A percentile compares a stretch with the other conserved stretches of the same genome.
Conservation (phyloP, 495 filamentous ascomycete genomes). For the Penicillium lagena region DNA sequence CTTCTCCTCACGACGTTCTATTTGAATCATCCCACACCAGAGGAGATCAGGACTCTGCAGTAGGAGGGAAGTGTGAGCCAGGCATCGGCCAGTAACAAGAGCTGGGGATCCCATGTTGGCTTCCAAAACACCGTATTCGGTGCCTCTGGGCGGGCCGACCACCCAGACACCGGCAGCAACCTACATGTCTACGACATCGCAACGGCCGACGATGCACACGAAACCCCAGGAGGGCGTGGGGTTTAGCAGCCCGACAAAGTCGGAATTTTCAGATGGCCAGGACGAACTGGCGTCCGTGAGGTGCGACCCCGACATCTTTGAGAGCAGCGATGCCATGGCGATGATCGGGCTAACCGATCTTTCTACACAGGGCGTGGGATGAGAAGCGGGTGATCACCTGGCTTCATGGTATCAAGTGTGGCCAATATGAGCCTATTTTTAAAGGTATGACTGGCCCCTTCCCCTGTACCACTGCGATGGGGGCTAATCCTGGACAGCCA, state of each 20-base stretch:
- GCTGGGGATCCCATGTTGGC: constrained; percentile 66
- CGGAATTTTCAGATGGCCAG: constrained; percentile 80
- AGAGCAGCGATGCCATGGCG: too few species aligned
- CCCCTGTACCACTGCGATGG: too few species aligned
- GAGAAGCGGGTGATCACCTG: constrained; percentile 88
- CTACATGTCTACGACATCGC: constrained; percentile 41
- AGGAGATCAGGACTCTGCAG: constrained; percentile 6
- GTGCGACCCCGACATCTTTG: constrained; percentile 26
- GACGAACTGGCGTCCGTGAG: constrained; percentile 54
- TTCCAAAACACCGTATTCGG: constrained; percentile 70
- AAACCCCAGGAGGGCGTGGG: constrained; percentile 52
- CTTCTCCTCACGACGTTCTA: constrained; percentile 1
- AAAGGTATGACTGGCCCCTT: constrained; percentile 42
- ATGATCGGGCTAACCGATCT: constrained; percentile 13
- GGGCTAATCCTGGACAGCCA: constrained; percentile 42
- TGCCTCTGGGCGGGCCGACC: constrained; percentile 53
- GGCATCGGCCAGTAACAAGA: not conserved
- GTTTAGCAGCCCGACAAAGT: constrained; percentile 85
- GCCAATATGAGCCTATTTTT: constrained; percentile 89
- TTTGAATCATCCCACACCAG: not conserved
- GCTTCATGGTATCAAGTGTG: constrained; percentile 82
- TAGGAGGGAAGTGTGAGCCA: not conserved
- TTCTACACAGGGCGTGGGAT: constrained; percentile 63
- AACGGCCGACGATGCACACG: constrained; percentile 48
- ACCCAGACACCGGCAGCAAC: constrained; percentile 46